A percentile compares a stretch with the other conserved stretches of the same genome.
phyloP scores from a whole-genome alignment of 306 rosid species.

The Rosa multiflora region DNA sequence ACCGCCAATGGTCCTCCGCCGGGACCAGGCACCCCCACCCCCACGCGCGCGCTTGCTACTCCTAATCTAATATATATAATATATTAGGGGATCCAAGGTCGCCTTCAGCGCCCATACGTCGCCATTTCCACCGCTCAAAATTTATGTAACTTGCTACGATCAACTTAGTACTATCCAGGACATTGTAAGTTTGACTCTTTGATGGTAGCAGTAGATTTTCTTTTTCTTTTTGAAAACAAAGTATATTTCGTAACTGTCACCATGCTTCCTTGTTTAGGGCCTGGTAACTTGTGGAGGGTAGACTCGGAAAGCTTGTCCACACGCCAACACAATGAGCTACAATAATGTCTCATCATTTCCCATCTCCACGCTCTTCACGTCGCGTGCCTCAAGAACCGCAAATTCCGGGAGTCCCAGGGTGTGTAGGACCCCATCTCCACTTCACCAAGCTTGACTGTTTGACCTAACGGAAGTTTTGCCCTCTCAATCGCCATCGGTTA shows the following conservation, averaged over 20 bases:
- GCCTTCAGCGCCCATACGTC: background rate
- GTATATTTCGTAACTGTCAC: background rate
- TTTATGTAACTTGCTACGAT: background rate
- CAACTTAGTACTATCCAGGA: background rate
- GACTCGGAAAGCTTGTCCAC: background rate
- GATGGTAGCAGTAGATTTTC: background rate
- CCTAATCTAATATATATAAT: no score
- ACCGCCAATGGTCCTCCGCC: background rate
- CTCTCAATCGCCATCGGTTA: background rate
- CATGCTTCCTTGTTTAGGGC: background rate
- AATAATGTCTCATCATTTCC: slow-evolving; percentile 7
- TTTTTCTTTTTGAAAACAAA: no score
- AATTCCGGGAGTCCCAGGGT: background rate
- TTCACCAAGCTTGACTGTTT: background rate
- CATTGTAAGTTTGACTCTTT: background rate
- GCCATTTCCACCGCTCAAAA: background rate
- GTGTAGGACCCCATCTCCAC: background rate
- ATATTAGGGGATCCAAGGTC: background rate
- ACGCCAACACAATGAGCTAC: background rate
- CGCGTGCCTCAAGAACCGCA: slow-evolving; percentile 6
- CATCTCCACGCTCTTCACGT: background rate
- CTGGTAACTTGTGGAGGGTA: background rate
- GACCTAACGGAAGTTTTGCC: background rate
- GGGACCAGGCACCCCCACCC: background rate
- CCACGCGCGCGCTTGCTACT: background rate